Percentiles rank a stretch among this genome's conserved stretches.
These are phyloP conservation scores for Penicillium thymicola DNA, from an alignment of 2,329 filamentous ascomycete species.

Conservation along the genomic window DNA sequence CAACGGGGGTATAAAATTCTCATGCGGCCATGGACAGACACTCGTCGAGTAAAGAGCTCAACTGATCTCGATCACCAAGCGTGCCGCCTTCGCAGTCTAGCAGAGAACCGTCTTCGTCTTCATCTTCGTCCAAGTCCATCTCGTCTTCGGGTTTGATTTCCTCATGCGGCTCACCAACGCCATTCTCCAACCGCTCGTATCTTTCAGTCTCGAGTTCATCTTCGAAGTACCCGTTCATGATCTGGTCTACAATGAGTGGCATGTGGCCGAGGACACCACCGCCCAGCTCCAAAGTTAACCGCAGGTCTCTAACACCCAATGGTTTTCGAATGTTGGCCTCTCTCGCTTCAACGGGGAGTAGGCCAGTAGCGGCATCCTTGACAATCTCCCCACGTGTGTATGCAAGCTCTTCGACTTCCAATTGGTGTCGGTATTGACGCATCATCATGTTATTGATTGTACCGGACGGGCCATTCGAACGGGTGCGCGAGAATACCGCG, in stretches of 20 bases:
- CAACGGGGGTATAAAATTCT: conserved; percentile 19
- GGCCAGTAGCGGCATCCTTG: conserved; percentile 67
- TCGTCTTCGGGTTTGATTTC: conserved; percentile 30
- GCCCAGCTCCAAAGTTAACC: conserved; percentile 70
- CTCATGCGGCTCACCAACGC: conserved; percentile 17
- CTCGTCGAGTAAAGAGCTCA: conserved; percentile 40
- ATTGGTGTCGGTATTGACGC: conserved; percentile 69
- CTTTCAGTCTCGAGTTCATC: conserved; percentile 63
- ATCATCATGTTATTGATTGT: conserved; percentile 74
- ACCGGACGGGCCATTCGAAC: conserved; percentile 58
- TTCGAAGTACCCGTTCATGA: conserved; percentile 70
- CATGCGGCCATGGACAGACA: conserved; percentile 43
- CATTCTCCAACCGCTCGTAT: conserved; percentile 32
- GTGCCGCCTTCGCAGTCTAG: conserved; percentile 41
- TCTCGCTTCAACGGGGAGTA: conserved; percentile 78
- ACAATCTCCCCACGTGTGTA: conserved; percentile 69
- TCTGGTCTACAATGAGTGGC: conserved; percentile 67
- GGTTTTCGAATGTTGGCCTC: conserved; percentile 68
- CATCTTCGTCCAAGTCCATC: conserved; percentile 42
- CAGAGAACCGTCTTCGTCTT: conserved; percentile 22
- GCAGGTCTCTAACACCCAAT: conserved; percentile 73
- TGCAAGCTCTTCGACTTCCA: conserved; percentile 72
- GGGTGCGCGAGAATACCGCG: conserved; percentile 53
- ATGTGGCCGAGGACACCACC: conserved; percentile 75
- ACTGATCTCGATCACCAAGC: conserved; percentile 35